Conservation (phyloP, 2,329 filamentous ascomycete species). For the Ceratocystis lukuohia region DNA sequence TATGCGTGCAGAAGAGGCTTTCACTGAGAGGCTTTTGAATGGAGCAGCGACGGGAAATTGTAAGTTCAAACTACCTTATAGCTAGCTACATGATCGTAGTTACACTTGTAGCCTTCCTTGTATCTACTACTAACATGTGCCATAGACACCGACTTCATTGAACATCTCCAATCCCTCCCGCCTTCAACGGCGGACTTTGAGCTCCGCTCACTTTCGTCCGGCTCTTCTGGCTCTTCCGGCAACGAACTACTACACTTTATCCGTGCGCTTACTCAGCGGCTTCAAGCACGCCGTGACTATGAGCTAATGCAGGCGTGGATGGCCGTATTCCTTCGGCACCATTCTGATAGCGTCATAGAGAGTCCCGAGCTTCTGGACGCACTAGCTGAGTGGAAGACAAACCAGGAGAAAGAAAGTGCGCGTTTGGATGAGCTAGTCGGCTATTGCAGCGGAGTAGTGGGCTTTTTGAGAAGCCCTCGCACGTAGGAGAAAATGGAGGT, state of each 20-base stretch:
- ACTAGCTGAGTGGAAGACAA: conserved; percentile 55
- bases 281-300: conserved; percentile 64
- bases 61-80: conserved; percentile 30
- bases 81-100: too few species aligned
- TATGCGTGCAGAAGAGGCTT: conserved; percentile 42
- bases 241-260: conserved; percentile 73
- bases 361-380: conserved; percentile 41
- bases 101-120: not conserved
- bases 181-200: conserved; percentile 83
- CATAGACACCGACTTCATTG: conserved; percentile 52
- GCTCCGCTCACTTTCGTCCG: conserved; percentile 59
- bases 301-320: conserved; percentile 96
- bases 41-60: conserved; percentile 46
- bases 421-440: conserved; percentile 66
- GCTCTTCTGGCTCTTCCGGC: conserved; percentile 32
- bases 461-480: conserved; percentile 57
- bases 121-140: conserved; percentile 22
- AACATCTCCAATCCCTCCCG: conserved; percentile 64
- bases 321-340: conserved; percentile 77
- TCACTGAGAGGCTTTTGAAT: conserved; percentile 42
- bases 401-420: conserved; percentile 57
- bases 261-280: conserved; percentile 56
- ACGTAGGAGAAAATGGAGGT: conserved; percentile 27
- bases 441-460: conserved; percentile 75
- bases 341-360: conserved; percentile 46